phyloP scores from a whole-genome alignment of 805 yeast species.

The Tetrapisispora iriomotensis region DNA sequence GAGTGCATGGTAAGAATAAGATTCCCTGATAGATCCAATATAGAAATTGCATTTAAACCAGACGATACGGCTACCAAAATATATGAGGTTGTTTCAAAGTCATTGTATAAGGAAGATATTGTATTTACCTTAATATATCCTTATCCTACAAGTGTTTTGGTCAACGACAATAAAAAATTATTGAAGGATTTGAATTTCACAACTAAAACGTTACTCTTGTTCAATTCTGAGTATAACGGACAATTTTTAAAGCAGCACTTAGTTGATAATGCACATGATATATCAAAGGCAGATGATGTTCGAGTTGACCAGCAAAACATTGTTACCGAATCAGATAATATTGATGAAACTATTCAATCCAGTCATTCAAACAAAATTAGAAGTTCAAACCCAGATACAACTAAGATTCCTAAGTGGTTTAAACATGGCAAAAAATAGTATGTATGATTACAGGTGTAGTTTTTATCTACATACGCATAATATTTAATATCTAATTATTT shows the following conservation, averaged over 20 bases:
- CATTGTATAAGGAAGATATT: constrained; percentile 22
- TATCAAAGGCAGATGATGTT: constrained; percentile 25
- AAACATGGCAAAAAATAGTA: constrained; percentile 28
- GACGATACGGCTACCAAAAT: constrained; percentile 31
- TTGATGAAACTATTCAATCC: neutral
- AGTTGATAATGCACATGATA: constrained; percentile 26
- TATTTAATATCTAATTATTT: neutral
- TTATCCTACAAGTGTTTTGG: constrained; percentile 37
- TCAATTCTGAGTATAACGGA: constrained; percentile 21
- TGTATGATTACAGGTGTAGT: too few relatives aligned
- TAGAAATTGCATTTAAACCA: constrained; percentile 43
- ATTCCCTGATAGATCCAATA: constrained; percentile 46
- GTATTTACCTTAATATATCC: constrained; percentile 36
- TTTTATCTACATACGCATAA: too few relatives aligned
- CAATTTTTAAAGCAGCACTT: constrained; percentile 25
- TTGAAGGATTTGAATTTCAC: constrained; percentile 36
- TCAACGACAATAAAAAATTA: constrained; percentile 24
- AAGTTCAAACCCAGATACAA: neutral
- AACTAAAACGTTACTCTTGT: constrained; percentile 36
- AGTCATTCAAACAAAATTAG: neutral
- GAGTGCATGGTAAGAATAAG: constrained; percentile 40
- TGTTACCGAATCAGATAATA: neutral
- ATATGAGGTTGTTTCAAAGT: constrained; percentile 23
- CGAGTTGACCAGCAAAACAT: neutral
- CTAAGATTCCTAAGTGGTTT: constrained; percentile 34